Evolutionary conservation across 2,329 filamentous ascomycete genomes (phyloP).

Genomic region (Plectosphaerella sp.): DNA sequence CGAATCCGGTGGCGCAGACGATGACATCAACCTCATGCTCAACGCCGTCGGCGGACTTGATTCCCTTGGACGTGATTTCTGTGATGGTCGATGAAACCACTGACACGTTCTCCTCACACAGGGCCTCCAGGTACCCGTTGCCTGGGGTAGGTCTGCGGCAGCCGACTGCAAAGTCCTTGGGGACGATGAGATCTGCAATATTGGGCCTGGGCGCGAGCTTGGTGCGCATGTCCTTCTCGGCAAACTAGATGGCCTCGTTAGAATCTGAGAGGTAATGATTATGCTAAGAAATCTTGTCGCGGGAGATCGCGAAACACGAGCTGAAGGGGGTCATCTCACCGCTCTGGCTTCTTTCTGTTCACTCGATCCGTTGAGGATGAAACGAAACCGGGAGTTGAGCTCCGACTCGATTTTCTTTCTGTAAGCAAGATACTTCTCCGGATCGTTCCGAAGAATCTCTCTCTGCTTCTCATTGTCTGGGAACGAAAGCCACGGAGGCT

Average conservation of each 20-base stretch:
- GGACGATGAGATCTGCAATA: conserved; percentile 38
- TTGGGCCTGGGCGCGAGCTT: conserved; percentile 34
- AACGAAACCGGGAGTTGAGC: conserved; percentile 47
- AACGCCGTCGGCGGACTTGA: conserved; percentile 19
- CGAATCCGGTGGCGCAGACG: conserved; percentile 28
- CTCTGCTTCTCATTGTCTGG: conserved; percentile 35
- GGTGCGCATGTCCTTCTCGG: conserved; percentile 30
- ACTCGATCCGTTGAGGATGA: conserved; percentile 43
- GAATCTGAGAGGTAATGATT: not conserved
- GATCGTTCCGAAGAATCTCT: conserved; percentile 43
- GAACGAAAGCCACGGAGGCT: not conserved
- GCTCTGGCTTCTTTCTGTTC: conserved; percentile 33
- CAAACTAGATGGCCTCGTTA: not conserved
- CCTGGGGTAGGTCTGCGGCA: conserved; percentile 19
- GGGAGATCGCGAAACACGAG: not conserved
- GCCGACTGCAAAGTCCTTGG: conserved; percentile 18
- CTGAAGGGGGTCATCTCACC: not conserved
- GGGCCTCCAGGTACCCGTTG: conserved; percentile 21
- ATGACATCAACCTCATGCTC: conserved; percentile 24
- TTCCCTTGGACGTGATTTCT: conserved; percentile 20
- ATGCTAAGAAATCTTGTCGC: not conserved
- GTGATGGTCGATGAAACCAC: conserved; percentile 15
- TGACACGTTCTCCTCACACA: conserved; percentile 18
- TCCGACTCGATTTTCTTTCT: conserved; percentile 42
- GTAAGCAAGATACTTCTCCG: conserved; percentile 47